A percentile compares a stretch with the other conserved stretches of the same genome.
phyloP scores from a whole-genome alignment of 179 eudicot species.

The Heliamphora pulchella region DNA sequence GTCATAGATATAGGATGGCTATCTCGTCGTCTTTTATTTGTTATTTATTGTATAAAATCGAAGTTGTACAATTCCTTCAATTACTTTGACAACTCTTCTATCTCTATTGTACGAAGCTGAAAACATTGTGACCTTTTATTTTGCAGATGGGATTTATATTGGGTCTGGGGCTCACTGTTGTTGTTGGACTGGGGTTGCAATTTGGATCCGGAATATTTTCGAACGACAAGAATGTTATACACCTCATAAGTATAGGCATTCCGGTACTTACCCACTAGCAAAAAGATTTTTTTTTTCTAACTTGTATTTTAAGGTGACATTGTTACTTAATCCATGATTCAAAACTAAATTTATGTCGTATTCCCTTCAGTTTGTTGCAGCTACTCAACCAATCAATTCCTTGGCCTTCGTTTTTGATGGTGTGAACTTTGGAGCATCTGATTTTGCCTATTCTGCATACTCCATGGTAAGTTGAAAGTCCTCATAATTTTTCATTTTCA shows the following conservation, averaged over 20 bases:
- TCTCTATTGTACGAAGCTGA: background rate
- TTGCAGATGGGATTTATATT: conserved; percentile 78
- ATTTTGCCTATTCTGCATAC: conserved; percentile 84
- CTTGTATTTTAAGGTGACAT: background rate
- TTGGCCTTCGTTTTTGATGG: conserved; percentile 92
- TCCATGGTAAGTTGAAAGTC: conserved; percentile 61
- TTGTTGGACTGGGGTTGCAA: conserved; percentile 83
- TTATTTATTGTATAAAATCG: background rate
- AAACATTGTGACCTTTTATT: background rate
- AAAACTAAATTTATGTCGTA: background rate
- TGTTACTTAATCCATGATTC: background rate
- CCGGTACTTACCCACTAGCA: conserved; percentile 46
- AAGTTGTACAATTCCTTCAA: background rate
- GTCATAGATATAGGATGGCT: background rate
- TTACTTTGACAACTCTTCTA: background rate
- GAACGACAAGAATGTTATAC: conserved; percentile 53
- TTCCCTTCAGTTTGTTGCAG: conserved; percentile 73
- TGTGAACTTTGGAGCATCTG: conserved; percentile 92
- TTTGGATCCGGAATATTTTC: conserved; percentile 75
- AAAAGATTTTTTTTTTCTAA: background rate
- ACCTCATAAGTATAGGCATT: conserved; percentile 58
- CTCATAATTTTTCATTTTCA: background rate
- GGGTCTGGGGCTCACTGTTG: conserved; percentile 53
- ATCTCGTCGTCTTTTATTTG: background rate
- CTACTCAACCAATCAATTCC: conserved; percentile 84